phyloP scores from a whole-genome alignment of 1,284 basidiomycete species.

The Ganoderma lucidum region DNA sequence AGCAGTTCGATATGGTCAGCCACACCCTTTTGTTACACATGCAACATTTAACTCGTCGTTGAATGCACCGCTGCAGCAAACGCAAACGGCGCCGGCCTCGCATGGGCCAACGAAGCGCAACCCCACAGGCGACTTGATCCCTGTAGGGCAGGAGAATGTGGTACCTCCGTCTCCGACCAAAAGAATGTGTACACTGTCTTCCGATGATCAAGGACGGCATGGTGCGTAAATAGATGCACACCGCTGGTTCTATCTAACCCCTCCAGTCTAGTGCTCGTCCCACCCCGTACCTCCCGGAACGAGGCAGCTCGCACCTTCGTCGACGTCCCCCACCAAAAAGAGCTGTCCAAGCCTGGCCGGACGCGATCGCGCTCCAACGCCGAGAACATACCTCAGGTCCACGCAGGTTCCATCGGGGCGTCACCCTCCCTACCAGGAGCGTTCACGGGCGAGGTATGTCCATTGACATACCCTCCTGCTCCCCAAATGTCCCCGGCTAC shows the following conservation, averaged over 20 bases:
- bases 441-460: background rate
- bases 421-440: background rate
- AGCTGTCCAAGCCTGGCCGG: background rate
- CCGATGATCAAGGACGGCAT: background rate
- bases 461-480: background rate
- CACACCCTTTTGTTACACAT: background rate
- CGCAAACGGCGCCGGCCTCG: background rate
- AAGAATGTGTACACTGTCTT: background rate
- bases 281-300: background rate
- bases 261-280: background rate
- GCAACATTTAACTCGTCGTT: background rate
- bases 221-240: background rate
- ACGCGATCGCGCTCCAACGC: background rate
- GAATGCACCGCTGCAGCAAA: background rate
- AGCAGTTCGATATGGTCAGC: background rate
- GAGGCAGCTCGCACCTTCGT: background rate
- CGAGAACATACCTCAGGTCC: background rate
- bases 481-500: background rate
- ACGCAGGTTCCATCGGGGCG: background rate
- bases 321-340: background rate
- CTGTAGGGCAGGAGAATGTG: background rate
- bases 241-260: background rate
- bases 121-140: background rate
- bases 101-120: background rate
- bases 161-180: background rate